These are phyloP conservation scores for Sherardia arvensis DNA, from an alignment of 257 asterid genomes.

Conservation along the genomic window DNA sequence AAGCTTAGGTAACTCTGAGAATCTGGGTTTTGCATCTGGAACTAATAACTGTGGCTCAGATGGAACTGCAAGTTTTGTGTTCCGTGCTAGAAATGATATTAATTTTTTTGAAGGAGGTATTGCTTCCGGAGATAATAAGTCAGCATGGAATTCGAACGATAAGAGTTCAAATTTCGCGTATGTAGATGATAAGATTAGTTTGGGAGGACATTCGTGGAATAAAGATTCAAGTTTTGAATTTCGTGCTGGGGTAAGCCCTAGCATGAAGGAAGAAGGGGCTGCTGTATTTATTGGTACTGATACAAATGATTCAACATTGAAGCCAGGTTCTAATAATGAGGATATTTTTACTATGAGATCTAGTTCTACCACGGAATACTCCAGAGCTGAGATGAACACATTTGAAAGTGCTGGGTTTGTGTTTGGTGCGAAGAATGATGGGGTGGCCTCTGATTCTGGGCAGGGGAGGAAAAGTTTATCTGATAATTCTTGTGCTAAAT, in stretches of 20 bases:
- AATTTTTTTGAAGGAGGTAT: constrained; percentile 6
- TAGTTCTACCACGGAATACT: constrained; percentile 10
- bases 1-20: constrained; percentile 12
- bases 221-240: constrained; percentile 18
- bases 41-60: constrained; percentile 18
- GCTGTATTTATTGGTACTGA: constrained; percentile 6
- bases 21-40: constrained; percentile 21
- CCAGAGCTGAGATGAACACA: constrained; percentile 8
- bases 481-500: not conserved
- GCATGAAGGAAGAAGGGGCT: constrained; percentile 4
- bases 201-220: constrained; percentile 12
- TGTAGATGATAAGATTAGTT: constrained; percentile 21
- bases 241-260: constrained; percentile 23
- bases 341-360: not conserved
- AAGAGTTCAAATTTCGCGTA: constrained; percentile 5
- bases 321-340: constrained; percentile 8
- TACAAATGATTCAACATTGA: constrained; percentile 10
- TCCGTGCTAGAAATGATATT: constrained; percentile 15
- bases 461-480: not conserved
- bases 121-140: not conserved
- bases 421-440: constrained; percentile 21
- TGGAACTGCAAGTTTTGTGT: constrained; percentile 8
- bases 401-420: constrained; percentile 16
- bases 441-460: constrained; percentile 4
- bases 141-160: not conserved